Evolutionary conservation across 2,329 filamentous ascomycete genomes (phyloP).

Genomic region (Aspergillus sp.): DNA sequence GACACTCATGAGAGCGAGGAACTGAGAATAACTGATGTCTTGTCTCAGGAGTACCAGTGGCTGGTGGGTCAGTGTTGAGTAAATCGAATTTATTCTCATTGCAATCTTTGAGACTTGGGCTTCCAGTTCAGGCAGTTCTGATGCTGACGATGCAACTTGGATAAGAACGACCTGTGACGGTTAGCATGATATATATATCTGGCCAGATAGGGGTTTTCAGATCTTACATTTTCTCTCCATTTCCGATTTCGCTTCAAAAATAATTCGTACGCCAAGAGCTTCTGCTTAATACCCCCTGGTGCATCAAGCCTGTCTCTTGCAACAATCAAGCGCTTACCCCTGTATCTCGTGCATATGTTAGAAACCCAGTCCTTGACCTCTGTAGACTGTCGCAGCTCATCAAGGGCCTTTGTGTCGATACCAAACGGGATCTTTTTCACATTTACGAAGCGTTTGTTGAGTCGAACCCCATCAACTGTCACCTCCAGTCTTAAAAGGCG

Average conservation of each 20-base stretch:
- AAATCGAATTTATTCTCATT: constrained; percentile 82
- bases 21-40: constrained; percentile 87
- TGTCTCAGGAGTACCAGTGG: constrained; percentile 89
- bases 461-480: constrained; percentile 74
- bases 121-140: constrained; percentile 78
- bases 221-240: constrained; percentile 65
- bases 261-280: constrained; percentile 82
- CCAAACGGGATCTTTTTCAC: constrained; percentile 78
- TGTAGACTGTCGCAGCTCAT: constrained; percentile 61
- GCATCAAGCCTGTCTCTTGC: constrained; percentile 90
- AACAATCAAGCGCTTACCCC: constrained; percentile 83
- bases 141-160: constrained; percentile 84
- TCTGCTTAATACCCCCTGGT: constrained; percentile 85
- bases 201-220: background rate
- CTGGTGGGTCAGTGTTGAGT: constrained; percentile 84
- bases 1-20: constrained; percentile 81
- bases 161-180: constrained; percentile 68
- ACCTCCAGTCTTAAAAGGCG: constrained; percentile 80
- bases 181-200: constrained; percentile 2
- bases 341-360: constrained; percentile 74
- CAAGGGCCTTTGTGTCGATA: constrained; percentile 72
- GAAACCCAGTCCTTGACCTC: constrained; percentile 74
- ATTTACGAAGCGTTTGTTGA: constrained; percentile 85
- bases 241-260: constrained; percentile 89
- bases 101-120: constrained; percentile 88